Conservation (phyloP, 306 rosid species). For the Citrullus amarus region DNA sequence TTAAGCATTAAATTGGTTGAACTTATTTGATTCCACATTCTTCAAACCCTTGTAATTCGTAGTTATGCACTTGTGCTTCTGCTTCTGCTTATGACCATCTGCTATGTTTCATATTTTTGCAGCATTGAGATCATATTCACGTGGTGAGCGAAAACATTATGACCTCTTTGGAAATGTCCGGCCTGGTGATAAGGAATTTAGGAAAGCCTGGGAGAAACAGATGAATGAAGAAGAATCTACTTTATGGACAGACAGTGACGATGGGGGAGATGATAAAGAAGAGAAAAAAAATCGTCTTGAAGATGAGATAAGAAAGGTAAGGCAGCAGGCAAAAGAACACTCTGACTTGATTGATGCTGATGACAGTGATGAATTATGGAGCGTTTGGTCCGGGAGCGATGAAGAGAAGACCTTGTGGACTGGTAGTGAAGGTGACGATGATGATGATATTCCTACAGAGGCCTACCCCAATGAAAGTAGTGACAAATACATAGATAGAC, state of each 20-base stretch:
- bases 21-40: neutral
- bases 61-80: neutral
- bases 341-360: slow-evolving; percentile 61
- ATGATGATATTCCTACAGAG: slow-evolving; percentile 62
- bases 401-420: slow-evolving; percentile 90
- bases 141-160: slow-evolving; percentile 30
- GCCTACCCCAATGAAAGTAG: slow-evolving; percentile 71
- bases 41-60: neutral
- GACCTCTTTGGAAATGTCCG: slow-evolving; percentile 50
- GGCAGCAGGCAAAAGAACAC: slow-evolving; percentile 58
- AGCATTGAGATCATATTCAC: slow-evolving; percentile 45
- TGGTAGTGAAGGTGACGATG: slow-evolving; percentile 72
- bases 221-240: slow-evolving; percentile 65
- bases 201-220: slow-evolving; percentile 59
- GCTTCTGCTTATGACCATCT: neutral
- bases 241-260: slow-evolving; percentile 74
- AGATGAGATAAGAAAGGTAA: slow-evolving; percentile 46
- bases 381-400: slow-evolving; percentile 83
- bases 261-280: slow-evolving; percentile 37
- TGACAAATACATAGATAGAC: slow-evolving; percentile 58
- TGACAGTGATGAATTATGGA: slow-evolving; percentile 70
- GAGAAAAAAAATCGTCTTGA: slow-evolving; percentile 27
- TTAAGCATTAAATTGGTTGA: neutral
- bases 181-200: slow-evolving; percentile 53
- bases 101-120: slow-evolving; percentile 15